Evolutionary conservation across 148 eudicot genomes (phyloP), one percentile per base, ranked within the genome.

Genomic region (Chenopodium quinoa): DNA sequence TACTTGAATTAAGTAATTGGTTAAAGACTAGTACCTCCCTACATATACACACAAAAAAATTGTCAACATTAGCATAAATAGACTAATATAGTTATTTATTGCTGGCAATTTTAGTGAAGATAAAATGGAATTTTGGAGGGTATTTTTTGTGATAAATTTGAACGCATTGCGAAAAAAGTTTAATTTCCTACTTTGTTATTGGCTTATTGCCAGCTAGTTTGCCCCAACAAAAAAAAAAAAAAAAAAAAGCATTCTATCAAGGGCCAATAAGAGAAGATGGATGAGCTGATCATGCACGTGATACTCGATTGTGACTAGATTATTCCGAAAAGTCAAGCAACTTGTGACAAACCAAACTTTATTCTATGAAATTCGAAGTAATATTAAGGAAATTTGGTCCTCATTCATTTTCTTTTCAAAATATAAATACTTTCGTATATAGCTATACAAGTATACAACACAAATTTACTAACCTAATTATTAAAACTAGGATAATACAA

Each of bases 241-340:
- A 52, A 5, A 23, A 0, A 52, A 2, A 13, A 13, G 77, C 77
- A 75, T 29, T 66, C 69, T 66, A 27, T 68, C n/a, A 6, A 8
- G 32, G 71, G 72, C 32, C 44, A 47, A 46, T 64, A 6, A 44
- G 80, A 37, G 5, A 4, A 54, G 50, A 65, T 67, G 80, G 31
- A 40, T 44, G 73, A 46, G 32, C 25, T 32, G 78, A 75, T 54
- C 66, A 75, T 67, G 44, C 81, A 65, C 27, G 81, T 78, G 63
- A 78, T 60, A 70, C 31, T 2, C 71, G 63, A 78, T 78, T 67
- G 63, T 65, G 73, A 78, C 73, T 66, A 78, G 20, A 56, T 56
- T 56, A 56, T 56, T 56, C 62, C 62, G 1, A 56, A 52, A 56
- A 56, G 62, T 56, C 62, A 14, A 56, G 22, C 22, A 14, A 56